Base-by-base conservation (phyloP, 805 yeast genomes). In the Yamadazyma takamatsuzukensis region DNA sequence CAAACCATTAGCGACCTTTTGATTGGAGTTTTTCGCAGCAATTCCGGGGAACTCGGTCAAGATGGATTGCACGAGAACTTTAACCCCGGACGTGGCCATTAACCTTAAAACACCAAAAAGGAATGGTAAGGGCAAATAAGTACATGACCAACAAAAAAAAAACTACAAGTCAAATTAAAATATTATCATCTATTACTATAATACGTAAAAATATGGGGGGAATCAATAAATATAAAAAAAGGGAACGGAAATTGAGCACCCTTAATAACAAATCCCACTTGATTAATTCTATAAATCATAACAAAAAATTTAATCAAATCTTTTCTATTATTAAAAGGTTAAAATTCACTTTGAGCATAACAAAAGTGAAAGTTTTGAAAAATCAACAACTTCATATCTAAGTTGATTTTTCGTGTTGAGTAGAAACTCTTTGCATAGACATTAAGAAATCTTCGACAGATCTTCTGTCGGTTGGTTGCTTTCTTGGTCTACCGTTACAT, bases 401-500 rank as follows among this genome's bases (percentile, higher is more conserved):
- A 61, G 78, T 57, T 39, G 84, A 79, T 70, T 81, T 81, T 72
- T 83, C 90, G 70, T 83, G 90, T 70, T 81, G 88, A 68, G 90
- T 83, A 50, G 89, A 83, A 45, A 83, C 90, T 77, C 90, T 79
- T 74, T 78, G 81, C 89, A 83, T 82, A 54, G 89, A 82, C 56
- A 79, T 80, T 64, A 83, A 72, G 77, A 83, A 83, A 67, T 83
- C 90, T 73, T 83, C 90, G 45, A 83, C 61, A 41, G 87, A 72
- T 78, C 89, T 80, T 51, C 59, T 48, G 54, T 75, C 78, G 47
- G 68, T 68, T 47, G 64, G 59, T 48, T 64, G 59, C 70, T 76
- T 74, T 48, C 62, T 48, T 62, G 80, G 73, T 70, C 75, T 78
- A 72, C 93, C 88, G 74, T 83, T 83, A 80, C 84, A 81, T 63